Conservation (phyloP, 2,329 filamentous ascomycete genomes). For the Colletotrichum sp. region DNA sequence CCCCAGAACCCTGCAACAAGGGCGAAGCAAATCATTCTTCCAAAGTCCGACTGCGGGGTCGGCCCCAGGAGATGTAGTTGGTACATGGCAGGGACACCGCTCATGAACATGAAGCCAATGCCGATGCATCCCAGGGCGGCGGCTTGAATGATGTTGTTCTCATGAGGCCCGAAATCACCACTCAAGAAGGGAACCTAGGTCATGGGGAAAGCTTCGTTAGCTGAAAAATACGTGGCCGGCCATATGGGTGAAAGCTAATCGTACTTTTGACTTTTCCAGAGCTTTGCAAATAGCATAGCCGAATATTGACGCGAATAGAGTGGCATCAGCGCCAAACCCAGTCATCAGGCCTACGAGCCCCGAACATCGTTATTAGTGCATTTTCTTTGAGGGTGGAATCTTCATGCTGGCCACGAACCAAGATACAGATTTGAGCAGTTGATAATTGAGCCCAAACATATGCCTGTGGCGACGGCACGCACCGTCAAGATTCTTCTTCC, state of each 20-base stretch:
- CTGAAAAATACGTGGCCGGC: fast-evolving
- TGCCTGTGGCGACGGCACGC: background rate
- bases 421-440: background rate
- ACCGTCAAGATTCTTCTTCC: background rate
- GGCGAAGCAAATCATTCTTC: background rate
- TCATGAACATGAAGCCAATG: slow-evolving; percentile 15
- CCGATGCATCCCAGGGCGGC: background rate
- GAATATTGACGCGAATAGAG: background rate
- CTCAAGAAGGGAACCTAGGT: background rate
- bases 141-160: background rate
- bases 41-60: background rate
- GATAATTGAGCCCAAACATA: fast-evolving
- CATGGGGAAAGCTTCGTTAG: background rate
- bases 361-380: fast-evolving
- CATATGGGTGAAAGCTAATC: background rate
- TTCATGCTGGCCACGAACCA: background rate
- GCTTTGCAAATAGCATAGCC: background rate
- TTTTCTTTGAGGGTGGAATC: background rate
- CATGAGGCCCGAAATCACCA: background rate
- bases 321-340: background rate
- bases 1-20: background rate
- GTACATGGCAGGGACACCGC: slow-evolving; percentile 19
- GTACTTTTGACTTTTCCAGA: background rate
- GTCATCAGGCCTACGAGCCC: background rate
- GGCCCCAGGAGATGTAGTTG: background rate